Conservation (phyloP, 768 basidiomycete species). For the Boletus coccyginus region DNA sequence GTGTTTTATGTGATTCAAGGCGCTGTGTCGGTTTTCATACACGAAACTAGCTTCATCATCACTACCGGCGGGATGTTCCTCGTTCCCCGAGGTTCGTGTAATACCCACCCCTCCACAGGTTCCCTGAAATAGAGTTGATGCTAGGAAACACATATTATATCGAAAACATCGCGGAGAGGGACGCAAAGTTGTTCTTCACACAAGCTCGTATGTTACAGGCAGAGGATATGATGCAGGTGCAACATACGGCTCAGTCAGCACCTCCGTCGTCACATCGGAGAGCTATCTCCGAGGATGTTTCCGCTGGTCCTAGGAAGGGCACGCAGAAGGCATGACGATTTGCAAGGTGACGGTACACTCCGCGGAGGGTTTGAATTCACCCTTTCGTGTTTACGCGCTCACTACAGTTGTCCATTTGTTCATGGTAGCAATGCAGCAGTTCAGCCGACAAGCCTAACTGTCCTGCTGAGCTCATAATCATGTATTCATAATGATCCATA, state of each 20-base stretch:
- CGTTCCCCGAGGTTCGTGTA: conserved; percentile 77
- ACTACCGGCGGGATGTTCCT: conserved; percentile 84
- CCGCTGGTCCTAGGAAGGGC: conserved; percentile 13
- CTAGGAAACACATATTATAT: conserved; percentile 89
- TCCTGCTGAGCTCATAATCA: not conserved
- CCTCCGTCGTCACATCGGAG: conserved; percentile 30
- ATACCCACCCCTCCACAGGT: not conserved
- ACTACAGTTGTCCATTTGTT: not conserved
- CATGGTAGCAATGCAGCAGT: not conserved
- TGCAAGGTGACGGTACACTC: not conserved
- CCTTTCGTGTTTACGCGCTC: not conserved
- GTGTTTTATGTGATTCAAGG: conserved; percentile 85
- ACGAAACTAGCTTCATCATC: conserved; percentile 75
- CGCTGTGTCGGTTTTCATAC: conserved; percentile 81
- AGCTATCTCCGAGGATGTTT: conserved; percentile 23
- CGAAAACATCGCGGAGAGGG: conserved; percentile 78
- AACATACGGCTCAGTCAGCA: conserved; percentile 28
- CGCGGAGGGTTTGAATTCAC: not conserved
- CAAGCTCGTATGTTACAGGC: conserved; percentile 64
- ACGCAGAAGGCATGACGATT: conserved; percentile 15
- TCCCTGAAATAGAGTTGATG: not conserved
- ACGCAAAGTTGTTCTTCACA: conserved; percentile 86
- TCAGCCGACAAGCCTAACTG: not conserved
- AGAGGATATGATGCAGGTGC: conserved; percentile 25
- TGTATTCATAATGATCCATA: conserved; percentile 21